These are phyloP conservation scores for Tetrahymena elliotti DNA, from an alignment of 73 alveolate species.

Conservation along the genomic window DNA sequence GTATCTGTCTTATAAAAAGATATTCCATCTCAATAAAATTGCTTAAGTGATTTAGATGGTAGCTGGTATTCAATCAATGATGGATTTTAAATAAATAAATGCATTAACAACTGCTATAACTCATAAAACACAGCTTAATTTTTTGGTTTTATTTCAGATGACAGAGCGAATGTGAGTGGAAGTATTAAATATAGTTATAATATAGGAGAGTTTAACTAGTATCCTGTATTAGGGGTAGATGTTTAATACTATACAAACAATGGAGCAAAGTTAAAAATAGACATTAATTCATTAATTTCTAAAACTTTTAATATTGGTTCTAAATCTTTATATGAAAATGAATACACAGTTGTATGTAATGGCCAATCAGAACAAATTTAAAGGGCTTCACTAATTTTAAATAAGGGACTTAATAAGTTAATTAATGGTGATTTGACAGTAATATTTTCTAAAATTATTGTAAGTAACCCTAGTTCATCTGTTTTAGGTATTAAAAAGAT, in stretches of 20 bases:
- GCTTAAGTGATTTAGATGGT: not conserved
- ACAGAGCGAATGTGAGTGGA: not conserved
- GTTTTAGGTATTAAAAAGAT: not conserved
- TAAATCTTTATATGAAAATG: not conserved
- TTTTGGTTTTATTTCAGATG: not conserved
- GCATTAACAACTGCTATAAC: not conserved
- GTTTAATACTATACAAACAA: not conserved
- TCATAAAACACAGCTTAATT: too few relatives aligned
- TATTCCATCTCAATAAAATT: not conserved
- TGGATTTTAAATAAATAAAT: not conserved
- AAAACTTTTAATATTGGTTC: not conserved
- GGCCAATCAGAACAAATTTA: not conserved
- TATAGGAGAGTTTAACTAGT: not conserved
- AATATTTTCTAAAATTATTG: not conserved
- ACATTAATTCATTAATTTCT: not conserved
- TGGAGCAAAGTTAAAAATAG: not conserved
- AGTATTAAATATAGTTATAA: not conserved
- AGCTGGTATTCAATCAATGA: not conserved
- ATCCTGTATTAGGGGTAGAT: not conserved
- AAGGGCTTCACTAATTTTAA: not conserved
- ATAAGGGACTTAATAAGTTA: not conserved
- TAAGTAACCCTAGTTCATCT: not conserved
- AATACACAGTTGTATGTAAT: not conserved
- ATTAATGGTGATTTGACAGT: not conserved
- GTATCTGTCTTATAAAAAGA: not conserved